Evolutionary conservation across 441 rosid species (phyloP), one percentile per base, ranked within the genome.

Genomic region (Adansonia gregorii): DNA sequence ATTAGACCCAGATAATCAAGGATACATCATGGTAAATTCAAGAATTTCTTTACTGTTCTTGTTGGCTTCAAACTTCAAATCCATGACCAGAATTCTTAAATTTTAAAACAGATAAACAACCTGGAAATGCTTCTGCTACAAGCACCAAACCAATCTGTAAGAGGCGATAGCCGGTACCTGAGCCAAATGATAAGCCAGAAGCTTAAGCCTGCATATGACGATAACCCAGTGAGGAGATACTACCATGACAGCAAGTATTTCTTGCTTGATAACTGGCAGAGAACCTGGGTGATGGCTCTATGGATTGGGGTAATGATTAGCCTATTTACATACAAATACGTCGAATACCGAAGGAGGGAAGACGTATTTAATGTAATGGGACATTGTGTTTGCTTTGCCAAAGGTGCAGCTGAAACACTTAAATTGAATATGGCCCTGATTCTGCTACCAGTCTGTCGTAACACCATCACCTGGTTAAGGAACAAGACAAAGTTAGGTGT

Each of bases 321-420:
- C n/a, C 78, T 90, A 12, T 90, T 89, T 69, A 46, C 83, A 51
- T 90, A 85, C 83, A 90, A 90, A 73, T 88, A 67, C 49, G 24
- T 87, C 19, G 83, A 88, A 75, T 89, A 88, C 61, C 61, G 74
- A 22, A 64, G 73, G 15, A 85, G 79, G 77, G 78, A 82, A 1
- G 89, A 54, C n/a, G 89, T 87, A 20, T 87, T 76, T 67, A 22
- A 78, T 22, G 89, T 89, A 8, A 82, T 90, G 92, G 88, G 91
- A 8, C 52, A 59, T 55, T 90, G 94, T 52, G 87, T 89, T 8
- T 90, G 94, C 84, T 19, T 81, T 52, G 92, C 94, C 71, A 90
- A 90, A 80, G 94, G 94, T 35, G 94, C 89, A 20, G 94, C 91
- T 14, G 94, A 90, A 87, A 90, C 92, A 1, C 84, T 90, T 6